Evolutionary conservation across 768 basidiomycete genomes (phyloP), one percentile per base, ranked within the genome.

Genomic region (Mycena amicta): DNA sequence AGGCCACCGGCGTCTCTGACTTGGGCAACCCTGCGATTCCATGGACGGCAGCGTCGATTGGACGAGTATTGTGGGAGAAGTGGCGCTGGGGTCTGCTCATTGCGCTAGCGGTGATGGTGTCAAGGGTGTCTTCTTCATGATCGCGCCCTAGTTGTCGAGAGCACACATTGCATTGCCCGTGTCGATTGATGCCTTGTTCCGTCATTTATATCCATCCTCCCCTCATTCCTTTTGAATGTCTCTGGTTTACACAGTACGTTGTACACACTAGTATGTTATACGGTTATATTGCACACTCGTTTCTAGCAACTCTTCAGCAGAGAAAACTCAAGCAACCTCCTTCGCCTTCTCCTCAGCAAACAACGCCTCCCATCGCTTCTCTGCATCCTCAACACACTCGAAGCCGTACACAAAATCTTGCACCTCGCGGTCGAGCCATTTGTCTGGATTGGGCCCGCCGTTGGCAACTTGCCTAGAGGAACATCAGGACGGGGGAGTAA

Each of bases 31-130:
- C 22, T 49, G 47, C 81, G 3, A 45, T 8, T 39, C 87, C 83
- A 1, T 86, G 85, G 82, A 74, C 80, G n/a, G 73, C 47, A n/a
- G 47, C 81, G 3, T 78, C 81, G 2, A 86, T 86, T 83, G 81
- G 87, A 50, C 80, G 83, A 59, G 71, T 92, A 29, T 68, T 93
- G 11, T 89, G 84, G 83, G 89, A 93, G 70, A 92, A 92, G 68
- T 93, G 91, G 91, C 78, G 89, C 59, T 89, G 90, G 84, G 92
- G 90, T 22, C 80, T 88, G 16, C 69, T 93, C 59, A 87, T 93
- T 55, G 88, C 85, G 5, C 71, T 93, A 46, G 91, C 91, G 0
- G 85, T 93, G 22, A 72, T 93, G 51, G 84, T 93, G 12, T 92
- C 90, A 29, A 81, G 89, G 62, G 78, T 93, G 62, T 89, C 90